Evolutionary conservation across 108 stramenopile genomes (phyloP).

Genomic region (Stephanodiscus minutulus): DNA sequence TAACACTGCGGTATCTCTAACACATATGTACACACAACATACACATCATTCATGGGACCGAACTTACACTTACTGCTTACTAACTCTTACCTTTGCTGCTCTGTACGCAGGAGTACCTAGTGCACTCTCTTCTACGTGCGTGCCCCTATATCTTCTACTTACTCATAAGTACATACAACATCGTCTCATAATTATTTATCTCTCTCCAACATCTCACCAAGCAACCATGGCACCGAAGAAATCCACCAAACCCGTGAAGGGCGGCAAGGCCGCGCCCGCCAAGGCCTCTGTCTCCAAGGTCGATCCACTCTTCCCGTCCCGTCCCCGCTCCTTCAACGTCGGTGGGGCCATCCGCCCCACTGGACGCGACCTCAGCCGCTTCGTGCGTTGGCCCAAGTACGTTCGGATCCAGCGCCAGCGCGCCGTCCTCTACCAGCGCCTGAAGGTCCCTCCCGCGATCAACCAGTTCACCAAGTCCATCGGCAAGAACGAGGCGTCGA

Average conservation of each 20-base stretch:
- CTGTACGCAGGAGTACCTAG: too few relatives aligned
- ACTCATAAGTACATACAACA: too few relatives aligned
- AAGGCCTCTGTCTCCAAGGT: conserved; percentile 70
- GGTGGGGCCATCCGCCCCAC: conserved; percentile 94
- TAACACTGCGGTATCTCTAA: too few relatives aligned
- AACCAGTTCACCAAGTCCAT: conserved; percentile 98
- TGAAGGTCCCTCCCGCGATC: conserved; percentile 98
- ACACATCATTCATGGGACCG: too few relatives aligned
- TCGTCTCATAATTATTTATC: background rate
- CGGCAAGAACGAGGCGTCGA: conserved; percentile 97
- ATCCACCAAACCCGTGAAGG: conserved; percentile 61
- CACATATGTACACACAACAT: too few relatives aligned
- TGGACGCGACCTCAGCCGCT: conserved; percentile 95
- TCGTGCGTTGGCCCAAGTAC: conserved; percentile 98
- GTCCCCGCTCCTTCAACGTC: conserved; percentile 86
- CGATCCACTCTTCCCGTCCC: conserved; percentile 95
- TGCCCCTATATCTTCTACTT: too few relatives aligned
- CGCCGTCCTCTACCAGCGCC: conserved; percentile 96
- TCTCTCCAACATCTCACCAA: background rate
- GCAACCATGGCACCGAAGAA: conserved; percentile 69
- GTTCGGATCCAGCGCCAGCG: conserved; percentile 99
- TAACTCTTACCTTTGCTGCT: too few relatives aligned
- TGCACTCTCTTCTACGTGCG: background rate
- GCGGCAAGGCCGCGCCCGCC: conserved; percentile 45
- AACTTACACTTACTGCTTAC: too few relatives aligned